These are phyloP conservation scores for Alternaria atra DNA, from an alignment of 2,329 filamentous ascomycete genomes.

Conservation along the genomic window DNA sequence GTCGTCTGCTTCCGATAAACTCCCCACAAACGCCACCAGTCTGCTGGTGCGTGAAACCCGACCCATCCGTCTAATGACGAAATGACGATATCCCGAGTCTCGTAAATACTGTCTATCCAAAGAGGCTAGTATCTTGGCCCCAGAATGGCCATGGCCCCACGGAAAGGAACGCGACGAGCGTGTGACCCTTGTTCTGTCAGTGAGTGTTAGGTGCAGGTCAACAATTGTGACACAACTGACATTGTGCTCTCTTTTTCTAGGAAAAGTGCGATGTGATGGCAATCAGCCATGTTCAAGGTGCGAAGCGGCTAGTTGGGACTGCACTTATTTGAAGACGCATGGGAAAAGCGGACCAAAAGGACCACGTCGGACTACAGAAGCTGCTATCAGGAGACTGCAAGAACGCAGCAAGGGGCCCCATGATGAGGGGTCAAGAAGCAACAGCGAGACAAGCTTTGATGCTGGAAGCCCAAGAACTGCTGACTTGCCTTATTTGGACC, in stretches of 20 bases:
- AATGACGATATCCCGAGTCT: constrained; percentile 26
- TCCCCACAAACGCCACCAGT: constrained; percentile 8
- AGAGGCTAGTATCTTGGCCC: constrained; percentile 24
- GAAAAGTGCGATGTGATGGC: constrained; percentile 47
- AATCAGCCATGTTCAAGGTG: constrained; percentile 47
- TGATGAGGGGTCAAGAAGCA: constrained; percentile 37
- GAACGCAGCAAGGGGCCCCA: constrained; percentile 39
- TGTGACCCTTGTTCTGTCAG: constrained; percentile 49
- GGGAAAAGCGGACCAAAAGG: constrained; percentile 50
- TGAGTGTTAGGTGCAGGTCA: constrained; percentile 2
- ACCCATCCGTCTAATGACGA: constrained; percentile 31
- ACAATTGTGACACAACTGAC: constrained; percentile 2
- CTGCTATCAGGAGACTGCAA: constrained; percentile 46
- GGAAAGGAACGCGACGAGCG: constrained; percentile 48
- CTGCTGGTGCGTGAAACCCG: constrained; percentile 10
- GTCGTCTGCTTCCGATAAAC: constrained; percentile 20
- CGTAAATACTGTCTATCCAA: constrained; percentile 26
- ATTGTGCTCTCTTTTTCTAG: background rate
- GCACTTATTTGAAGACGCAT: constrained; percentile 49
- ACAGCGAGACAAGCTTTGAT: constrained; percentile 46
- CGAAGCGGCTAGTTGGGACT: constrained; percentile 47
- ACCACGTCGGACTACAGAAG: constrained; percentile 46
- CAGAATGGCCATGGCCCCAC: constrained; percentile 41
- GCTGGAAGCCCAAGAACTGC: constrained; percentile 39
- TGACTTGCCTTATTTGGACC: constrained; percentile 39